Evolutionary conservation across 768 basidiomycete species (phyloP).

Genomic region (Lactarius pseudohatsudake): DNA sequence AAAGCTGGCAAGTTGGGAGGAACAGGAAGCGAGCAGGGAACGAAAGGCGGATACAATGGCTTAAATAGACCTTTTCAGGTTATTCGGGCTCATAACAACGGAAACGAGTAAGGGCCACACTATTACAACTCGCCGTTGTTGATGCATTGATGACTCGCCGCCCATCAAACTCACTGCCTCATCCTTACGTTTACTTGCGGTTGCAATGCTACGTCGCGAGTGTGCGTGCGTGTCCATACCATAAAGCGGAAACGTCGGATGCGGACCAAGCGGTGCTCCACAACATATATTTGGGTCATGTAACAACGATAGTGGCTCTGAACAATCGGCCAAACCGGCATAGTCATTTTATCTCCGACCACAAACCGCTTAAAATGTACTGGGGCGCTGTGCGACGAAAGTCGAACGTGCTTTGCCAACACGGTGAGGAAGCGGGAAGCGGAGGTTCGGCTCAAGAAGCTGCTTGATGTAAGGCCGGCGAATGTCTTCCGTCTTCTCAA

Average conservation of each 20-base stretch:
- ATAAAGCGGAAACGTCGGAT: background rate
- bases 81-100: background rate
- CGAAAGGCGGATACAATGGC: background rate
- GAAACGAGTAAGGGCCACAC: background rate
- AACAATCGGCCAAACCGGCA: background rate
- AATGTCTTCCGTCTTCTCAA: conserved; percentile 87
- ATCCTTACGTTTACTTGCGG: background rate
- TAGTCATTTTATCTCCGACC: conserved; percentile 4
- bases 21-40: background rate
- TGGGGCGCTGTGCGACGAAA: conserved; percentile 76
- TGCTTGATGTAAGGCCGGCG: conserved; percentile 99
- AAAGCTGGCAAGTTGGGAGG: background rate
- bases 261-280: background rate
- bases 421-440: conserved; percentile 96
- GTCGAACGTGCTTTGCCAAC: conserved; percentile 74
- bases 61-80: background rate
- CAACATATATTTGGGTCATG: conserved; percentile 8
- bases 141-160: background rate
- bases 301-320: background rate
- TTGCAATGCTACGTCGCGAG: background rate
- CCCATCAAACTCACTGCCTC: background rate
- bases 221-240: background rate
- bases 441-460: conserved; percentile 84
- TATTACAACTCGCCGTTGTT: background rate
- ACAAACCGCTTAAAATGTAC: conserved; percentile 54